Conservation (phyloP, 2,329 filamentous ascomycete genomes). For the Neoscytalidium dimidiatum region DNA sequence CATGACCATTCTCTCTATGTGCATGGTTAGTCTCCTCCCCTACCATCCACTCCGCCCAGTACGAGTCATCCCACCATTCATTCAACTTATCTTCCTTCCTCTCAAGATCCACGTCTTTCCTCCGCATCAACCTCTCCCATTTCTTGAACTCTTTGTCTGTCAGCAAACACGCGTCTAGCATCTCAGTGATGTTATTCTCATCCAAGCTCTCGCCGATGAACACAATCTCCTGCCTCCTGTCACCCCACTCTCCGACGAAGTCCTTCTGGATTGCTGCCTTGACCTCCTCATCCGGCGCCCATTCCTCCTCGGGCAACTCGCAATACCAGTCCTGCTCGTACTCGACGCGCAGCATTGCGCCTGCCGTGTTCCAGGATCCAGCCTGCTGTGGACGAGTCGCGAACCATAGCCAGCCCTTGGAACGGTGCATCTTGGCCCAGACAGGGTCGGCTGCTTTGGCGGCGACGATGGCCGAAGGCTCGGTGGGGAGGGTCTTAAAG, state of each 20-base stretch:
- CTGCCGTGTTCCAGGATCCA: constrained; percentile 66
- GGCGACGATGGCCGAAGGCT: constrained; percentile 45
- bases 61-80: constrained; percentile 59
- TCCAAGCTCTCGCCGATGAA: constrained; percentile 71
- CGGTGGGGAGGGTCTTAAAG: constrained; percentile 18
- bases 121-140: constrained; percentile 43
- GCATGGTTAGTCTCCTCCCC: neutral
- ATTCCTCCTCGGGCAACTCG: constrained; percentile 54
- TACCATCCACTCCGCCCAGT: constrained; percentile 19
- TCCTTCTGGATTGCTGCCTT: constrained; percentile 51
- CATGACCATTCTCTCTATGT: neutral
- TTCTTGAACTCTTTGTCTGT: constrained; percentile 56
- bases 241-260: constrained; percentile 61
- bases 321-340: constrained; percentile 63
- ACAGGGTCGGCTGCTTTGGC: constrained; percentile 58
- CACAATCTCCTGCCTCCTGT: constrained; percentile 70
- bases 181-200: constrained; percentile 49
- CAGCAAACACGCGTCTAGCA: constrained; percentile 64
- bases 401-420: constrained; percentile 64
- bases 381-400: constrained; percentile 58
- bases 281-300: constrained; percentile 53
- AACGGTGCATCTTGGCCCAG: constrained; percentile 60
- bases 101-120: constrained; percentile 27
- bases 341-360: constrained; percentile 63
- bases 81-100: constrained; percentile 51